Evolutionary conservation across 2,329 filamentous ascomycete genomes (phyloP), one percentile per base, ranked within the genome.

Genomic region (Cladobotryum mycophilum): DNA sequence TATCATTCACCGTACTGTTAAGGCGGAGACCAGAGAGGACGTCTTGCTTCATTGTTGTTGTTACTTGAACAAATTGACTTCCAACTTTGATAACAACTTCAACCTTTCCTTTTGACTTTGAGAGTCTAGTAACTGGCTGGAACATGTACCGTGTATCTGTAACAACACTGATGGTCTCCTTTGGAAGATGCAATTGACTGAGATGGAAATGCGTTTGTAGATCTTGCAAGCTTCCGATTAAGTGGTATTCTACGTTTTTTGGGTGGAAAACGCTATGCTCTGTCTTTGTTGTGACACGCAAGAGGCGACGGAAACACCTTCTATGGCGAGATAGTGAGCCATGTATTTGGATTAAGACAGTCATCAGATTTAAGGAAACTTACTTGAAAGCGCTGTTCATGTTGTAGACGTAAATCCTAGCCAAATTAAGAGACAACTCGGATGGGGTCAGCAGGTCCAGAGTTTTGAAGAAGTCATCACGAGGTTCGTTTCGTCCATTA

Each of bases 371-470:
- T 5, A 20, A 34, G 12, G 4, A 20, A 8, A 49, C 70, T 55
- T 67, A 79, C 76, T 79, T 76, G 64, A 84, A 86, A 11, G 81
- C 78, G 60, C 80, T 85, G 59, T 87, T 87, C 82, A 86, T 86
- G 61, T 87, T 87, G 66, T 87, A 86, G 14, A 87, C 74, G 56
- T 86, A 87, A 38, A 85, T 74, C 36, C 82, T 74, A 1, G 77
- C 72, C 4, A 86, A 68, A 53, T 83, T 79, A 47, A 73, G 74
- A 2, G 77, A 74, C 41, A 86, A 64, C 58, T 87, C 84, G 0
- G 74, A 73, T 0, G 84, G 83, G 3, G 80, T 82, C 3, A 87
- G 72, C 11, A 78, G 67, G 59, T 86, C 82, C 8, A 85, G 67
- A 58, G 78, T 84, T 48, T 78, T 79, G 59, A 86, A 83, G 2